A percentile compares a stretch with the other conserved stretches of the same genome.
These are phyloP conservation scores for Salvia miltiorrhiza DNA, from an alignment of 257 asterid species.

Conservation along the genomic window DNA sequence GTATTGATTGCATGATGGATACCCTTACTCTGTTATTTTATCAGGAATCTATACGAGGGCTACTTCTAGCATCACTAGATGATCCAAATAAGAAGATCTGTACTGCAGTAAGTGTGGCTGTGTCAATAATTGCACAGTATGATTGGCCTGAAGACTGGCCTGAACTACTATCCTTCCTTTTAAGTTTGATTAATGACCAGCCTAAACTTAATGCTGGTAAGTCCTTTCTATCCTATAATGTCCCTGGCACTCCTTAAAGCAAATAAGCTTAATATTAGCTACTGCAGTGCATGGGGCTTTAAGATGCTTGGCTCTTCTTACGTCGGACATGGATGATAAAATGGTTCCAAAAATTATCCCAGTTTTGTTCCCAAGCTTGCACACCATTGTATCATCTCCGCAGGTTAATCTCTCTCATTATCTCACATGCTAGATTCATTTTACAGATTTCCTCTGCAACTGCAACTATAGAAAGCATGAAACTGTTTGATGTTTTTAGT, in stretches of 20 bases:
- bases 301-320: conserved; percentile 85
- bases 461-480: neutral
- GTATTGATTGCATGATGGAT: conserved; percentile 8
- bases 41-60: conserved; percentile 64
- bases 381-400: conserved; percentile 75
- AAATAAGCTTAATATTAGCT: conserved; percentile 9
- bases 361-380: conserved; percentile 77
- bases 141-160: conserved; percentile 99
- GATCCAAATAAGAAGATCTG: conserved; percentile 81
- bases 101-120: conserved; percentile 84
- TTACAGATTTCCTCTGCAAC: conserved; percentile 5
- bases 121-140: conserved; percentile 72
- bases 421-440: conserved; percentile 7
- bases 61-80: conserved; percentile 68
- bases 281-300: conserved; percentile 89
- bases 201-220: conserved; percentile 69
- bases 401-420: conserved; percentile 54
- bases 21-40: conserved; percentile 20
- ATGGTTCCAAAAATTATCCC: conserved; percentile 78
- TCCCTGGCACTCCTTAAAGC: neutral
- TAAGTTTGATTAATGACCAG: conserved; percentile 62
- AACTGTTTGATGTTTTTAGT: conserved; percentile 1
- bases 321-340: conserved; percentile 90
- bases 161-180: conserved; percentile 67
- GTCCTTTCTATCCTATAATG: conserved; percentile 21